phyloP scores from a whole-genome alignment of 148 eudicot genomes.

The Chenopodium suecicum region DNA sequence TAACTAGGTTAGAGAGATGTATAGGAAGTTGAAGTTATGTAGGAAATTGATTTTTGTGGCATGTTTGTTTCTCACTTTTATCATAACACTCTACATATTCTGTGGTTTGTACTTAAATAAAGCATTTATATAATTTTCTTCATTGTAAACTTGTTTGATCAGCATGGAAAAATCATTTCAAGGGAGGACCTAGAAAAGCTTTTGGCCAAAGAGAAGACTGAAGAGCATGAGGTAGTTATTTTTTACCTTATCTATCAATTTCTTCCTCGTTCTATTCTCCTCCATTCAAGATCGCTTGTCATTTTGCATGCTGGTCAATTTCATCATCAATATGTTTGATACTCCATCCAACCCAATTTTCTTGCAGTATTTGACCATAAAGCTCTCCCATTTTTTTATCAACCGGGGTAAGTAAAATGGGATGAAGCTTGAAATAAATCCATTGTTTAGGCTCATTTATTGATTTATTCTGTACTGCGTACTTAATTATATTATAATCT shows the following conservation, averaged over 20 bases:
- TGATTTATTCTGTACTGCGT: not conserved
- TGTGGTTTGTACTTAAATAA: conserved; percentile 8
- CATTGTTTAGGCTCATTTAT: not conserved
- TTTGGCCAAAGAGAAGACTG: conserved; percentile 78
- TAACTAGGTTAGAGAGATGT: not conserved
- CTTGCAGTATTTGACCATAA: too few relatives aligned
- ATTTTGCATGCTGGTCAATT: not conserved
- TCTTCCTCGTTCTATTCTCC: conserved; percentile 17
- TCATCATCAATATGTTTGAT: not conserved
- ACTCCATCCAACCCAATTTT: too few relatives aligned
- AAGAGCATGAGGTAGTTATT: conserved; percentile 61
- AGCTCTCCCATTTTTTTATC: too few relatives aligned
- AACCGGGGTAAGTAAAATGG: too few relatives aligned
- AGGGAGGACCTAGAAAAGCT: conserved; percentile 76
- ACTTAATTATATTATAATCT: not conserved
- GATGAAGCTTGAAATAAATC: too few relatives aligned
- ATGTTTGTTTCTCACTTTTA: not conserved
- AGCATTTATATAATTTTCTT: conserved; percentile 13
- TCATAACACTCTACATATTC: not conserved
- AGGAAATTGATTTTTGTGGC: not conserved
- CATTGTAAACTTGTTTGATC: conserved; percentile 29
- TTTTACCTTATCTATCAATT: not conserved
- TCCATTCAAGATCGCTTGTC: not conserved
- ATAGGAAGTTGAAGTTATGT: not conserved
- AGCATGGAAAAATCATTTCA: conserved; percentile 81